A percentile compares a stretch with the other conserved stretches of the same genome.
Evolutionary conservation across 2,329 filamentous ascomycete genomes (phyloP).

Genomic region (Stagonosporopsis vannaccii): DNA sequence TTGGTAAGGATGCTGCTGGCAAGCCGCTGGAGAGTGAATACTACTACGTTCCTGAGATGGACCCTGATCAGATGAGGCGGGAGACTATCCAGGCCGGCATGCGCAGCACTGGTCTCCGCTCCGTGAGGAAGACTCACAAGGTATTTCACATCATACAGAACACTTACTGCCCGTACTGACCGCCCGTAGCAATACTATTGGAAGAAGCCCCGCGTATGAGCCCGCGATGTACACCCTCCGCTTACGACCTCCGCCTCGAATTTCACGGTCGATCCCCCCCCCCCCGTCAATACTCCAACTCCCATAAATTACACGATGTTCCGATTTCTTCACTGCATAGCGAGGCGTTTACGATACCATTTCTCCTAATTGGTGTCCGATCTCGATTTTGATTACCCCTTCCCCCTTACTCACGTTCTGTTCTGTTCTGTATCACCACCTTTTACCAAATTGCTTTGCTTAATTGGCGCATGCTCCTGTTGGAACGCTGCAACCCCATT

Average conservation of each 20-base stretch:
- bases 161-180: slow-evolving; percentile 18
- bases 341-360: slow-evolving; percentile 49
- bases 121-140: slow-evolving; percentile 96
- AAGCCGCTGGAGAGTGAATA: slow-evolving; percentile 95
- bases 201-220: slow-evolving; percentile 63
- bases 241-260: not conserved
- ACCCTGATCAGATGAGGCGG: slow-evolving; percentile 78
- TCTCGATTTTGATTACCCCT: slow-evolving; percentile 8
- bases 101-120: slow-evolving; percentile 85
- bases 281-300: not conserved
- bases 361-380: slow-evolving; percentile 24
- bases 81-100: slow-evolving; percentile 85
- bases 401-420: not conserved
- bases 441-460: slow-evolving; percentile 32
- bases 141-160: slow-evolving; percentile 59
- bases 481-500: slow-evolving; percentile 6
- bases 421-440: slow-evolving; percentile 27
- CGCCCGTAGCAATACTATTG: slow-evolving; percentile 71
- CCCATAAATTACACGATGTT: slow-evolving; percentile 16
- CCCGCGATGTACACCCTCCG: not conserved
- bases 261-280: not conserved
- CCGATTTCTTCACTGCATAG: slow-evolving; percentile 42
- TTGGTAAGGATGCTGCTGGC: slow-evolving; percentile 95
- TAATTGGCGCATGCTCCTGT: slow-evolving; percentile 13
- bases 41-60: slow-evolving; percentile 91